Evolutionary conservation across 805 yeast species (phyloP).

Genomic region (Candida berthetii): DNA sequence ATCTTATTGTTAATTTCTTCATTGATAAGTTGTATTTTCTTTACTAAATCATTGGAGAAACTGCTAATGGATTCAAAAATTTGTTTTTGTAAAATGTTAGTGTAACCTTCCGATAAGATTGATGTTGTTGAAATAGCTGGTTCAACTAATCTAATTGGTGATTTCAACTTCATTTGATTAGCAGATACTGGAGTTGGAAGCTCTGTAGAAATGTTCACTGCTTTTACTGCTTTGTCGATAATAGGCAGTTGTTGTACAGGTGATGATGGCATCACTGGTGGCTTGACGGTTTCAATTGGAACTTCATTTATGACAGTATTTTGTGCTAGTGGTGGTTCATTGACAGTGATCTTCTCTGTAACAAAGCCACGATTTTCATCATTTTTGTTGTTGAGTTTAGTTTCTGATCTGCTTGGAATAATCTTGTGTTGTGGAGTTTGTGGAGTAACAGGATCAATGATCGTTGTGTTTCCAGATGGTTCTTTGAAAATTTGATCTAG

Average conservation of each 20-base stretch:
- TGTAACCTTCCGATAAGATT: slow-evolving; percentile 21
- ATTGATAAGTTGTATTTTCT: slow-evolving; percentile 29
- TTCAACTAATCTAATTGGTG: no score
- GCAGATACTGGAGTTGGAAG: background rate
- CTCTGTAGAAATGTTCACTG: background rate
- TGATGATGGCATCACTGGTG: background rate
- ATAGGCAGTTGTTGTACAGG: slow-evolving; percentile 1
- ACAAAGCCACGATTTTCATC: background rate
- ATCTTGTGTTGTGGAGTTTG: background rate
- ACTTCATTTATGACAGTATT: background rate
- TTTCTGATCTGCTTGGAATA: background rate
- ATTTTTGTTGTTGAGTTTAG: no score
- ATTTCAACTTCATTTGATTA: no score
- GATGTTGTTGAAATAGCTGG: background rate
- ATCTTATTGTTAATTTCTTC: slow-evolving; percentile 29
- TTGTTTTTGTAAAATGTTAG: slow-evolving; percentile 29
- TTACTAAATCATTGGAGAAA: slow-evolving; percentile 27
- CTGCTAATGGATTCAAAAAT: slow-evolving; percentile 25
- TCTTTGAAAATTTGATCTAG: background rate
- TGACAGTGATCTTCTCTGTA: background rate
- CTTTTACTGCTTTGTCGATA: slow-evolving; percentile 3
- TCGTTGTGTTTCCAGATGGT: background rate
- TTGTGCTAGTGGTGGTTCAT: background rate
- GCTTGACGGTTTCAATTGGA: background rate
- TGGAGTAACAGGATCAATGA: background rate